Conservation (phyloP, 2,329 filamentous ascomycete species). For the Ceratocystis colombiana region DNA sequence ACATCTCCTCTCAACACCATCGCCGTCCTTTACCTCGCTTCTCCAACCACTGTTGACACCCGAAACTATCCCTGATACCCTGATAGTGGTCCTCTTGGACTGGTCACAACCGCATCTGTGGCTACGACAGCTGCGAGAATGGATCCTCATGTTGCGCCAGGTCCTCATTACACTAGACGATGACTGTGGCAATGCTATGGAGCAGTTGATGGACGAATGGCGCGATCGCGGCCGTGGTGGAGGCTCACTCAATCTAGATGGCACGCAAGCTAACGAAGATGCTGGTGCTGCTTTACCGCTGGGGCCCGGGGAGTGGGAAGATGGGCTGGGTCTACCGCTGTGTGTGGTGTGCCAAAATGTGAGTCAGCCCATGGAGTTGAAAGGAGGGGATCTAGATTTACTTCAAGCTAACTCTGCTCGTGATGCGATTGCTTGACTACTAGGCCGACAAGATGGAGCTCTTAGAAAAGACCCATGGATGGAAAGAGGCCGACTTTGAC, state of each 20-base stretch:
- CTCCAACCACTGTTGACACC: conserved; percentile 76
- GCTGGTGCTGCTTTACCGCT: conserved; percentile 63
- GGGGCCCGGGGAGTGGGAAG: conserved; percentile 87
- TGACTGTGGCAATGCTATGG: conserved; percentile 71
- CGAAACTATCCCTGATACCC: conserved; percentile 71
- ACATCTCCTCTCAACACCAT: conserved; percentile 79
- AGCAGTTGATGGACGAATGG: conserved; percentile 74
- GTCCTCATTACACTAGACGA: conserved; percentile 64
- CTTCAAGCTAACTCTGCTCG: neutral
- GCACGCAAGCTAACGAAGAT: conserved; percentile 51
- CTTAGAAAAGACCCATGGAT: conserved; percentile 78
- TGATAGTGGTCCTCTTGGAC: conserved; percentile 85
- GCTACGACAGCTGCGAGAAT: conserved; percentile 78
- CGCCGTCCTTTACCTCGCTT: conserved; percentile 69
- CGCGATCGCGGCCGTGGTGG: conserved; percentile 62
- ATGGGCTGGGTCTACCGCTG: conserved; percentile 73
- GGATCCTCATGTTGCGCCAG: conserved; percentile 73
- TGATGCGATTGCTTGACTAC: neutral
- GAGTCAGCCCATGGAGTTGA: conserved; percentile 31
- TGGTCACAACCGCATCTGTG: conserved; percentile 92
- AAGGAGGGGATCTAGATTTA: neutral
- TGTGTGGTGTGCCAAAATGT: conserved; percentile 96
- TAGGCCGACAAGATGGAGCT: conserved; percentile 82
- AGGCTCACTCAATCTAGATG: conserved; percentile 52
- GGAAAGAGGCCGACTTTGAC: conserved; percentile 96